Conservation (phyloP, 768 basidiomycete genomes). For the Sarcomyxa edulis region DNA sequence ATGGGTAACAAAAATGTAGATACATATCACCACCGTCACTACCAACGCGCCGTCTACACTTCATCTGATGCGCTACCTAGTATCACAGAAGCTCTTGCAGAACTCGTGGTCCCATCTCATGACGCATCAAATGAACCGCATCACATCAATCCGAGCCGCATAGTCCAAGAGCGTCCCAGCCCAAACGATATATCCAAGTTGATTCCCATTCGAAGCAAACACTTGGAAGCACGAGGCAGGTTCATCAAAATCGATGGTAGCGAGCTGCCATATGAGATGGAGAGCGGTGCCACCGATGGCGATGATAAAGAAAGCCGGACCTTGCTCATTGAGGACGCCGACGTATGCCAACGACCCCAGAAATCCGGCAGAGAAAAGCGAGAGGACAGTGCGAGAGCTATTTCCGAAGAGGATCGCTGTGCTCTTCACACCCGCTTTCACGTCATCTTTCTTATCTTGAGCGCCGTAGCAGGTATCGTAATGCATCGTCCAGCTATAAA, state of each 20-base stretch:
- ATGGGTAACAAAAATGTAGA: too few species aligned
- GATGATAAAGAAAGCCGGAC: constrained; percentile 11
- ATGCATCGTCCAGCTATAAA: constrained; percentile 13
- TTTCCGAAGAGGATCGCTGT: constrained; percentile 56
- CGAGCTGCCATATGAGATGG: constrained; percentile 14
- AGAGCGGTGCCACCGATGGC: constrained; percentile 11
- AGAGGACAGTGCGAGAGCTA: constrained; percentile 36
- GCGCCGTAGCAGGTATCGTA: constrained; percentile 58
- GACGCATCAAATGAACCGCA: too few species aligned
- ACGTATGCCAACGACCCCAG: constrained; percentile 17
- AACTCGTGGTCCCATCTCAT: too few species aligned
- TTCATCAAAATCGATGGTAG: constrained; percentile 12
- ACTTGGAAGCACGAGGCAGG: too few species aligned
- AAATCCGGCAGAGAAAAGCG: constrained; percentile 27
- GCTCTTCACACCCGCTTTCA: constrained; percentile 53
- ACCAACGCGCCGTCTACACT: too few species aligned
- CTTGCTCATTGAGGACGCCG: constrained; percentile 21
- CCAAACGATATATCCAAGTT: constrained; percentile 12
- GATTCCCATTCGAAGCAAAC: constrained; percentile 15
- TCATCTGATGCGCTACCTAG: too few species aligned
- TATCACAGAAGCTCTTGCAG: too few species aligned
- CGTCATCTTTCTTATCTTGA: constrained; percentile 52
- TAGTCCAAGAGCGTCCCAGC: constrained; percentile 13
- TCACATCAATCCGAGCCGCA: too few species aligned
- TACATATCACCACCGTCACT: too few species aligned